Conservation (phyloP, 2,329 filamentous ascomycete genomes). For the Colletotrichum tofieldiae region DNA sequence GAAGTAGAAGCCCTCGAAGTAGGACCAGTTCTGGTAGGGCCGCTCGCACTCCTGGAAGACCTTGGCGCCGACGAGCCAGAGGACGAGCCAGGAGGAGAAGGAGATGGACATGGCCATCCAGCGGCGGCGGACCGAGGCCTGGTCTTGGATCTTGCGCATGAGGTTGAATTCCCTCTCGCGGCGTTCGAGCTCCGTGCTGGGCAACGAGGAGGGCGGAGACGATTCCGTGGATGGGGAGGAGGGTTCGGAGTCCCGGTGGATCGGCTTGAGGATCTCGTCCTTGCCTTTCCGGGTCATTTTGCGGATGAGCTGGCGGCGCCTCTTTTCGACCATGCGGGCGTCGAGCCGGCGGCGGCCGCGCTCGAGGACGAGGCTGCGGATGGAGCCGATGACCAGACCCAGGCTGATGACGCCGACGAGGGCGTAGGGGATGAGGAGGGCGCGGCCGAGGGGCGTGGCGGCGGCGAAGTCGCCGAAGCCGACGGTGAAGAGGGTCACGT, state of each 20-base stretch:
- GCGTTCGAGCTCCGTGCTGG: constrained; percentile 67
- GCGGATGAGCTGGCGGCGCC: constrained; percentile 65
- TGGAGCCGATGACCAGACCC: constrained; percentile 86
- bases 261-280: constrained; percentile 66
- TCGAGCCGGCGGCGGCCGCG: constrained; percentile 69
- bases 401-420: constrained; percentile 88
- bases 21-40: constrained; percentile 75
- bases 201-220: neutral
- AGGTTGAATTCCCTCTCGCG: constrained; percentile 81
- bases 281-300: constrained; percentile 62
- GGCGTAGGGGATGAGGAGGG: constrained; percentile 86
- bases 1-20: constrained; percentile 89
- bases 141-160: constrained; percentile 85
- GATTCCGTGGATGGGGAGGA: neutral
- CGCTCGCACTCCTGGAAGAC: constrained; percentile 75
- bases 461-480: constrained; percentile 73
- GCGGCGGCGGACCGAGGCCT: constrained; percentile 75
- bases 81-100: constrained; percentile 75
- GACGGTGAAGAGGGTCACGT: constrained; percentile 78
- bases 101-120: constrained; percentile 84
- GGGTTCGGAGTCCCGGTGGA: constrained; percentile 47
- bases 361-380: constrained; percentile 77
- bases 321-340: constrained; percentile 73
- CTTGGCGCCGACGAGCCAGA: constrained; percentile 87
- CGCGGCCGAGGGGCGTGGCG: constrained; percentile 71